Evolutionary conservation across 345 rosid genomes (phyloP), one percentile per base, ranked within the genome.

Genomic region (Brassica juncea): DNA sequence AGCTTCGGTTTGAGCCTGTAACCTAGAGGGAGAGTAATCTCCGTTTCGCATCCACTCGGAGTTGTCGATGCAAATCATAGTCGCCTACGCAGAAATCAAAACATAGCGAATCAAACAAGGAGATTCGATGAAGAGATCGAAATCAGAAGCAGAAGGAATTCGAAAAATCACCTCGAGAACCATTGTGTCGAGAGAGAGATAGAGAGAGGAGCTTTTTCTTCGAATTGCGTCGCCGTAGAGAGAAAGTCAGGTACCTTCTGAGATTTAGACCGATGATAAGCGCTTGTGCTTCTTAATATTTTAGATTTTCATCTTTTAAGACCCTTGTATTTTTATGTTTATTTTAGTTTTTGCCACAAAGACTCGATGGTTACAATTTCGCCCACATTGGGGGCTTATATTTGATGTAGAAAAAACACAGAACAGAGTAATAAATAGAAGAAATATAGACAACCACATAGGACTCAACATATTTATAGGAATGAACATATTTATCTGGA

Each of bases 1-100:
- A 70, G 92, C 94, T 71, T 91, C 97, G 6, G 90, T 87, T 62
- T 90, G 97, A 25, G 97, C 91, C 71, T 85, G 89, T 71, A 90
- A 79, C 71, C 94, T 86, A 80, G 88, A 86, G 1, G 92, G 94
- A 66, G 87, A 66, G 73, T 91, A 91, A 79, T 91, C 94, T 42
- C 97, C 94, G 80, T 91, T 91, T 64, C 97, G 89, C 97, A 89
- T 91, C 97, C 94, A 89, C 72, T 90, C 94, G 4, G 97, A 91
- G 80, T 90, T 91, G 77, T 91, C 97, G 84, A 90, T 82, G 76
- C 94, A 91, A 64, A 91, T 90, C 94, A 91, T 87, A 58, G 97
- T 90, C 81, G 94, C 94, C 94, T 90, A 81, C 31, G 15, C 30
- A 71, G 15, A 66, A 11, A 68, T 19, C 59, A 5, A 58, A 15